Conservation (phyloP, 495 filamentous ascomycete species). For the Tuber borchii region DNA sequence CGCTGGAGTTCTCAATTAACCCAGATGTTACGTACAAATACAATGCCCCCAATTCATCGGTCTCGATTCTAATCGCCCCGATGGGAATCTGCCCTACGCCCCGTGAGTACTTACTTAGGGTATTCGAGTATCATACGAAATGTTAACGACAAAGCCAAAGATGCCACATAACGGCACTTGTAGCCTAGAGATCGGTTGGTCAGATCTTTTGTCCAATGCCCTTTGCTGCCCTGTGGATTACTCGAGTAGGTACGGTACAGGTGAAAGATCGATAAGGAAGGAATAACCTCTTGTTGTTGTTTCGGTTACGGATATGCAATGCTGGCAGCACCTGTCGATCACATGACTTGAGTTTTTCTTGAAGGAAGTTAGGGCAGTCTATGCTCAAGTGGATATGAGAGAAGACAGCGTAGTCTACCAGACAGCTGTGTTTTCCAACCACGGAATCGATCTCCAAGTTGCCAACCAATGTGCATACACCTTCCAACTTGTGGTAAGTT, state of each 20-base stretch:
- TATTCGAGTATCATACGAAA: background rate
- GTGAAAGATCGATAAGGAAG: background rate
- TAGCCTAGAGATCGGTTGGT: background rate
- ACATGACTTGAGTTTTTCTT: background rate
- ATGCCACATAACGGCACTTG: conserved; percentile 1
- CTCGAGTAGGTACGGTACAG: too few species aligned
- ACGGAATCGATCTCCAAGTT: background rate
- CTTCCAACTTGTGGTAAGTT: too few species aligned
- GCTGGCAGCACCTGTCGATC: background rate
- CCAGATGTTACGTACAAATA: background rate
- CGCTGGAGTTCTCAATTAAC: background rate
- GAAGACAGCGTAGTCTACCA: background rate
- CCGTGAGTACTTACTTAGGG: background rate
- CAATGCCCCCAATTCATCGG: background rate
- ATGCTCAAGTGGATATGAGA: background rate
- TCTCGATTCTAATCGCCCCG: background rate
- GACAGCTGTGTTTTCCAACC: background rate
- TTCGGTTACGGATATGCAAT: background rate
- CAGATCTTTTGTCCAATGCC: background rate
- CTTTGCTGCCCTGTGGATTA: background rate
- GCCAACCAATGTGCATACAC: background rate
- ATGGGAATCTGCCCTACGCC: background rate
- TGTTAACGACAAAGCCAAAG: background rate
- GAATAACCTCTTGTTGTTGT: background rate
- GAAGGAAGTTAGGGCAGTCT: background rate